Percentiles rank a stretch among this genome's conserved stretches.
phyloP scores from a whole-genome alignment of 495 filamentous ascomycete genomes.

The Apodospora peruviana region DNA sequence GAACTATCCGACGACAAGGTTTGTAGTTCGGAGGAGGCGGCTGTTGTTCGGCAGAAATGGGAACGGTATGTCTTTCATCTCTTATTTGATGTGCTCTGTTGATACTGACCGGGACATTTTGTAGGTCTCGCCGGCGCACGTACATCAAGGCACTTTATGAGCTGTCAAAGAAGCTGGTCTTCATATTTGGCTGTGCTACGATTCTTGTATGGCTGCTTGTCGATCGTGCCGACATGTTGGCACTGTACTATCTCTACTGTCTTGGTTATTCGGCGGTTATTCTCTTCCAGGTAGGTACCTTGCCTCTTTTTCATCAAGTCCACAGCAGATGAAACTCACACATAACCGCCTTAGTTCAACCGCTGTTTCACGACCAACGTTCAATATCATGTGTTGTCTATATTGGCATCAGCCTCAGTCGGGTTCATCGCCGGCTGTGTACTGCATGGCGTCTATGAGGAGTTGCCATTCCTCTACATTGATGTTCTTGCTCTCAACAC shows the following conservation, averaged over 20 bases:
- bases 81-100: background rate
- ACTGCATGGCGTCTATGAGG: conserved; percentile 6
- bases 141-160: conserved; percentile 9
- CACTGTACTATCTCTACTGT: conserved; percentile 18
- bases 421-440: conserved; percentile 19
- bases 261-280: conserved; percentile 21
- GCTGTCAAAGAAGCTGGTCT: conserved; percentile 9
- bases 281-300: conserved; percentile 17
- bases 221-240: conserved; percentile 4
- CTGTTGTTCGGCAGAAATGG: conserved; percentile 5
- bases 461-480: conserved; percentile 3
- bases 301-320: background rate
- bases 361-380: conserved; percentile 24
- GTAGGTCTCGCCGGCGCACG: conserved; percentile 4
- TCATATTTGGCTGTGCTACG: conserved; percentile 15
- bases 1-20: conserved; percentile 17
- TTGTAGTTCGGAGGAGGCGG: conserved; percentile 4
- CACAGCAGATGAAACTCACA: background rate
- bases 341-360: conserved; percentile 15
- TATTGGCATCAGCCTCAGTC: conserved; percentile 15
- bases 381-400: conserved; percentile 13
- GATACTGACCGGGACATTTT: background rate
- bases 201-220: conserved; percentile 20
- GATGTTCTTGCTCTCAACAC: conserved; percentile 15
- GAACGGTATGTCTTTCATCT: conserved; percentile 6